Evolutionary conservation across 164 flowering plant genomes (phyloP), one percentile per base, ranked within the genome.

Genomic region (Chimonanthus praecox): DNA sequence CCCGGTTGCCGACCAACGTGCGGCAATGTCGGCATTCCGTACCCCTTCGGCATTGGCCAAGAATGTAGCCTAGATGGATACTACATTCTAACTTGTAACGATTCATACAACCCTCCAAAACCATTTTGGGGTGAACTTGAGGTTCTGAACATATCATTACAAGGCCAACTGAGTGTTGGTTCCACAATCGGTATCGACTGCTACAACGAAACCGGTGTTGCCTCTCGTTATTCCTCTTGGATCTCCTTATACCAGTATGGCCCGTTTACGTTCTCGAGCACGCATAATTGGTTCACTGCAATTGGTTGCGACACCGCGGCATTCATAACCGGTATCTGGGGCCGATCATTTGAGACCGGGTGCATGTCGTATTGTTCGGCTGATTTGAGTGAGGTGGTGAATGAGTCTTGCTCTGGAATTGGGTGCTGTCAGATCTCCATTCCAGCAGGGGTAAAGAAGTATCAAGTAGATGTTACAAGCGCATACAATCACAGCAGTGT

Each of bases 1-100:
- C 68, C 68, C 0, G 76, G 74, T 16, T 82, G 83, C 73, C 73
- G 6, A 44, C n/a, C 21, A 4, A 70, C 70, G 72, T 82, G 85
- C 49, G 85, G 83, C 3, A 74, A 82, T 65, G 15, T 78, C 3
- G 73, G 63, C 45, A 65, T 82, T 13, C 81, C 85, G 2, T 82
- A 80, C 61, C 85, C 85, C 0, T 82, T 80, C 21, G 84, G 84
- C 60, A 65, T 82, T 16, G 77, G 80, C 9, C 15, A 45, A 33
- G 77, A 76, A 3, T 80, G 83, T n/a, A 65, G 68, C 65, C 16
- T n/a, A n/a, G 3, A 5, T 3, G 2, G 3, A 10, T 2, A 45
- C 0, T 43, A 46, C 48, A 7, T 1, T 49, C 45, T 78, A 15
- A 78, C 0, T 16, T 74, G 80, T 54, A 67, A 71, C 58, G 2